These are phyloP conservation scores for Globisporangium solare DNA, from an alignment of 352 stramenopile genomes.

Conservation along the genomic window DNA sequence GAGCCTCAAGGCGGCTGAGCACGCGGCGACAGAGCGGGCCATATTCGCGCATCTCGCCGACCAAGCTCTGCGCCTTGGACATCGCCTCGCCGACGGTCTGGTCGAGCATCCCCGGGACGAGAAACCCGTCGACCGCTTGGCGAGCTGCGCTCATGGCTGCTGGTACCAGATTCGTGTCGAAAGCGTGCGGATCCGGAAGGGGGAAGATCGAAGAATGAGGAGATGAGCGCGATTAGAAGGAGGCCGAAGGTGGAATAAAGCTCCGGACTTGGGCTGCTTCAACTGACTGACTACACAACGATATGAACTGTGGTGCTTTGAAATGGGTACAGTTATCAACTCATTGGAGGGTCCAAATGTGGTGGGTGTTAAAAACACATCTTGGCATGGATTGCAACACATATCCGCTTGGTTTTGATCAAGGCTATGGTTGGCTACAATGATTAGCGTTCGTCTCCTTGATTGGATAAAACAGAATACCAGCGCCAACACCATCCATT, in stretches of 20 bases:
- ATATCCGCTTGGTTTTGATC: background rate
- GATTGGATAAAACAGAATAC: background rate
- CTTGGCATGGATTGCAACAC: background rate
- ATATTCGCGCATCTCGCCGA: constrained; percentile 14
- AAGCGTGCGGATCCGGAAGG: too few relatives aligned
- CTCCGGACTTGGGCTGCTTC: too few relatives aligned
- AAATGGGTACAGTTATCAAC: too few relatives aligned
- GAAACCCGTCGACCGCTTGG: background rate
- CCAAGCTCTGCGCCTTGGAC: background rate
- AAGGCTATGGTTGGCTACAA: background rate
- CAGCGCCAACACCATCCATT: constrained; percentile 1
- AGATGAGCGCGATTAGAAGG: too few relatives aligned
- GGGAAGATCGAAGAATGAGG: too few relatives aligned
- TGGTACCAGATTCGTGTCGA: too few relatives aligned
- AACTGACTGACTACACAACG: too few relatives aligned
- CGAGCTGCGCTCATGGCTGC: background rate
- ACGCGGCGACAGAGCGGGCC: constrained; percentile 1
- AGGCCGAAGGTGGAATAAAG: too few relatives aligned
- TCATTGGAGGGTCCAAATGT: too few relatives aligned
- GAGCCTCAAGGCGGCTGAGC: constrained; percentile 13
- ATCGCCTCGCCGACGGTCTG: background rate
- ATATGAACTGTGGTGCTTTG: too few relatives aligned
- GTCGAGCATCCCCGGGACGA: constrained; percentile 1
- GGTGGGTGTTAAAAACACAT: too few relatives aligned
- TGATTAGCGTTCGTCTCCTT: background rate